Percentiles rank a stretch among this genome's conserved stretches.
Conservation (phyloP, 495 filamentous ascomycete genomes). For the Aspergillus haitiensis region DNA sequence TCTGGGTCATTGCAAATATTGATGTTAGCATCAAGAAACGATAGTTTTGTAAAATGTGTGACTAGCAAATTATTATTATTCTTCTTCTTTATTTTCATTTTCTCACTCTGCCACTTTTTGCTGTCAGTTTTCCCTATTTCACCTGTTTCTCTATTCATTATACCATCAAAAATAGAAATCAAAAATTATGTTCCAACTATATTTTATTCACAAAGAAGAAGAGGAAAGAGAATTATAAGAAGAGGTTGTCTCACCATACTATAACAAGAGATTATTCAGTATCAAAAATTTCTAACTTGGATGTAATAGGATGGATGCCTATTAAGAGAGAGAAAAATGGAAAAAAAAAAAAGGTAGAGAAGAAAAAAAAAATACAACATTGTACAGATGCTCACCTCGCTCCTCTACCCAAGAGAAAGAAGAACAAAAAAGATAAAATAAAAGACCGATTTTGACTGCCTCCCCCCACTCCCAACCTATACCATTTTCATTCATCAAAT, state of each 20-base stretch:
- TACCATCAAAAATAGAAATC: too few species aligned
- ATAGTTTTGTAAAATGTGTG: conserved; percentile 31
- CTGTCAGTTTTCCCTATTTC: too few species aligned
- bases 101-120: not conserved
- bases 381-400: not conserved
- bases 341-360: not conserved
- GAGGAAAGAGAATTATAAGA: not conserved
- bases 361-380: not conserved
- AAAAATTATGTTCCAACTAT: too few species aligned
- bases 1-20: conserved; percentile 74
- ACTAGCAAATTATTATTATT: conserved; percentile 14
- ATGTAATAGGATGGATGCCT: too few species aligned
- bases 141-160: too few species aligned
- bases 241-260: too few species aligned
- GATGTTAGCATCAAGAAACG: conserved; percentile 68
- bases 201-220: too few species aligned
- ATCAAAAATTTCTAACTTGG: too few species aligned
- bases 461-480: not conserved
- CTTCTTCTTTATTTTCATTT: conserved; percentile 16
- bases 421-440: not conserved
- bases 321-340: not conserved
- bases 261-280: too few species aligned
- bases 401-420: not conserved
- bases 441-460: not conserved
- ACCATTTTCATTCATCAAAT: not conserved